phyloP scores from a whole-genome alignment of 2,329 filamentous ascomycete species.

The Aspergillus versicolor region DNA sequence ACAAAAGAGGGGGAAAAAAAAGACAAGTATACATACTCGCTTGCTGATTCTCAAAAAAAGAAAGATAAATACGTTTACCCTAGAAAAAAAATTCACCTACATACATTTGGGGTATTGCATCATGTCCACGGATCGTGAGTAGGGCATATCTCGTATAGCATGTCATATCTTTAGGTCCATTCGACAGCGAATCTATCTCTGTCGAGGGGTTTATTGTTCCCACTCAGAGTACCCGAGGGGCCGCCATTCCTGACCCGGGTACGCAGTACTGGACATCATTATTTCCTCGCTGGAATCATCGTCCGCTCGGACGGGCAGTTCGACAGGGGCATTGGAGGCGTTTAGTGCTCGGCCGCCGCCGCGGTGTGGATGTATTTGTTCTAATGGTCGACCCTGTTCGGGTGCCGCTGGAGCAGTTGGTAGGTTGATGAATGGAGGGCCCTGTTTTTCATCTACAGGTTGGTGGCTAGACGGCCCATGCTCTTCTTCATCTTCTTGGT shows the following conservation, averaged over 20 bases:
- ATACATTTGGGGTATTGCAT: constrained; percentile 1
- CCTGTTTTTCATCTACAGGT: constrained; percentile 10
- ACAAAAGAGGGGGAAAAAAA: neutral
- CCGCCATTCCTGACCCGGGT: constrained; percentile 50
- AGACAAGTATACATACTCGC: constrained; percentile 2
- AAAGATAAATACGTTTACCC: neutral
- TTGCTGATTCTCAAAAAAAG: constrained; percentile 2
- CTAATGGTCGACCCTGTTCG: neutral
- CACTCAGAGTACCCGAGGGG: constrained; percentile 27
- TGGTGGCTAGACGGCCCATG: neutral
- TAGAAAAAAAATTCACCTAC: neutral
- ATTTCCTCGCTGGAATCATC: constrained; percentile 47
- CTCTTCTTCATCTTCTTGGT: constrained; percentile 17
- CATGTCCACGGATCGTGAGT: neutral
- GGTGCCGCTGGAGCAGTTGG: neutral
- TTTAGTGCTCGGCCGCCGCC: constrained; percentile 24
- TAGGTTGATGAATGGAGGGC: neutral
- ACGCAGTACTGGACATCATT: constrained; percentile 49
- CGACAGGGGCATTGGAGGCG: constrained; percentile 27
- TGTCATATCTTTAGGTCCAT: neutral
- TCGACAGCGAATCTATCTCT: neutral
- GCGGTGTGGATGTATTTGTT: constrained; percentile 19
- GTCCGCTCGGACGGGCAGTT: constrained; percentile 31
- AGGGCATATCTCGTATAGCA: neutral
- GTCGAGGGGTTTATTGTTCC: constrained; percentile 6